Conservation (phyloP, 2,329 filamentous ascomycete species). For the Lecanicillium sp. region DNA sequence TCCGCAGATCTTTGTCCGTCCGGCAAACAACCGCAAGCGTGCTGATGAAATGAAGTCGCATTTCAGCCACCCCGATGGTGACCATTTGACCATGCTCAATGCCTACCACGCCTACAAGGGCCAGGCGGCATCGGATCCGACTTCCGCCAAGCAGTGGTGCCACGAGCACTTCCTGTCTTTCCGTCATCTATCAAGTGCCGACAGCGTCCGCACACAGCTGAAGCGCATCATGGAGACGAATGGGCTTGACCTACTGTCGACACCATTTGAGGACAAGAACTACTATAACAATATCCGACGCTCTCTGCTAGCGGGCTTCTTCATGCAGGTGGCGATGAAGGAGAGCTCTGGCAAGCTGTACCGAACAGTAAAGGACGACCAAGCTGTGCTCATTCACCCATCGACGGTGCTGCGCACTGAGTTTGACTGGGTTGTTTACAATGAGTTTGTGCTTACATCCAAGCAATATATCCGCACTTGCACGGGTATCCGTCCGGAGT, state of each 20-base stretch:
- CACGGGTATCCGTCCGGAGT: conserved; percentile 86
- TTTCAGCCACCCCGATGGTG: conserved; percentile 87
- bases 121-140: conserved; percentile 47
- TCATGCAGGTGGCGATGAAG: conserved; percentile 98
- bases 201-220: conserved; percentile 87
- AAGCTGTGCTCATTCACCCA: conserved; percentile 86
- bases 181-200: conserved; percentile 81
- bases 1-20: conserved; percentile 87
- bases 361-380: conserved; percentile 92
- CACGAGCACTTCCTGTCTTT: conserved; percentile 92
- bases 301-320: conserved; percentile 89
- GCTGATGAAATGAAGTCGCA: conserved; percentile 96
- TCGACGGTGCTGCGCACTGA: conserved; percentile 84
- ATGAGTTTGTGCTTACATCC: conserved; percentile 94
- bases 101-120: conserved; percentile 97
- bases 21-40: conserved; percentile 74
- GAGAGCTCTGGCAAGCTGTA: conserved; percentile 85
- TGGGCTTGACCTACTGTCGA: conserved; percentile 78
- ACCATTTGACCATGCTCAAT: conserved; percentile 93
- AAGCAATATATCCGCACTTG: conserved; percentile 98
- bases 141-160: conserved; percentile 83
- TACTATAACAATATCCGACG: conserved; percentile 97
- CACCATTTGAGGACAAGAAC: conserved; percentile 87
- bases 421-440: conserved; percentile 95
- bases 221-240: conserved; percentile 95